These are phyloP conservation scores for Rhizophora apiculata DNA, from an alignment of 345 rosid species.

Conservation along the genomic window DNA sequence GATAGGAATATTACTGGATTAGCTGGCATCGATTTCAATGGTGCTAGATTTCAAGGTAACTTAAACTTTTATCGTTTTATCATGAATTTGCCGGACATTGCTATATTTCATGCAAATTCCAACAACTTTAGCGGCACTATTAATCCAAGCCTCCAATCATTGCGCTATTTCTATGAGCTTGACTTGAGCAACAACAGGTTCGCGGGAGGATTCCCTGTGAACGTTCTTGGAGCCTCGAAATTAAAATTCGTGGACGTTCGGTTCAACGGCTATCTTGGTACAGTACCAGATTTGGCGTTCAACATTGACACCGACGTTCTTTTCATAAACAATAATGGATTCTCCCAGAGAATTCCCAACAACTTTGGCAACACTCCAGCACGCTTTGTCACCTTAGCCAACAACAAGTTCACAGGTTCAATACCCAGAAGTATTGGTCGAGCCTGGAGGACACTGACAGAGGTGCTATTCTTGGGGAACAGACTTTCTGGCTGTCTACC, in stretches of 20 bases:
- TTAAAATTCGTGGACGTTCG: conserved; percentile 25
- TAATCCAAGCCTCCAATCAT: not conserved
- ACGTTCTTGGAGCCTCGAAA: conserved; percentile 18
- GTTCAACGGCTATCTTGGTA: conserved; percentile 21
- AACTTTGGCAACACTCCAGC: conserved; percentile 30
- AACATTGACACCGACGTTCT: conserved; percentile 27
- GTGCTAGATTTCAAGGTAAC: conserved; percentile 22
- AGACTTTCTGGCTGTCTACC: conserved; percentile 26
- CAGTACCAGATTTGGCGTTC: conserved; percentile 22
- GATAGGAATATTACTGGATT: conserved; percentile 22
- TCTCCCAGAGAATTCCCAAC: conserved; percentile 14
- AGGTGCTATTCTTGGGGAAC: conserved; percentile 26
- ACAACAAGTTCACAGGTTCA: conserved; percentile 26
- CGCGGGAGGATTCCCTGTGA: conserved; percentile 16
- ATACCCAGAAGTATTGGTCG: conserved; percentile 30
- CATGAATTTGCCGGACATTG: conserved; percentile 26
- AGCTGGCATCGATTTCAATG: conserved; percentile 34
- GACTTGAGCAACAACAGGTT: conserved; percentile 35
- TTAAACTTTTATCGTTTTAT: conserved; percentile 29
- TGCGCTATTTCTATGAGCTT: conserved; percentile 24
- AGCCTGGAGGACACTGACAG: conserved; percentile 18
- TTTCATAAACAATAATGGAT: conserved; percentile 29
- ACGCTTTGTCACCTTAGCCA: conserved; percentile 26
- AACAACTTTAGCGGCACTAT: conserved; percentile 28
- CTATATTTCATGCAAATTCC: conserved; percentile 41